phyloP scores from a whole-genome alignment of 805 yeast species.

The Zygotorulaspora danielsina region DNA sequence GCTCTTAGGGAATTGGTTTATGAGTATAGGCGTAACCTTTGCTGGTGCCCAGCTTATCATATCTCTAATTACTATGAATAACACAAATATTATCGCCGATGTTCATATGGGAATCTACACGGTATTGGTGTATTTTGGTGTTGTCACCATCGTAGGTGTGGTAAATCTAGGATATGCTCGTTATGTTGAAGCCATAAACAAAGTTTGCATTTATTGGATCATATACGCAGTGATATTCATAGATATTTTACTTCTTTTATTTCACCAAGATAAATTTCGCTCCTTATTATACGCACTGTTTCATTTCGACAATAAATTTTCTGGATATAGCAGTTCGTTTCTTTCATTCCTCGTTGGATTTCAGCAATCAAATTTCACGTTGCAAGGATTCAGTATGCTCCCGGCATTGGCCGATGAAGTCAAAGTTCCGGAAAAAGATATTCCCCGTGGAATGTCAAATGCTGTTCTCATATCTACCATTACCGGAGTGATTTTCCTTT shows the following conservation, averaged over 20 bases:
- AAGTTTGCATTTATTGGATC: slow-evolving; percentile 71
- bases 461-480: slow-evolving; percentile 61
- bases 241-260: slow-evolving; percentile 54
- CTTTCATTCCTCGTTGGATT: slow-evolving; percentile 73
- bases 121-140: slow-evolving; percentile 50
- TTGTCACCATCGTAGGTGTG: slow-evolving; percentile 57
- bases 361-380: slow-evolving; percentile 72
- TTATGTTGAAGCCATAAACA: slow-evolving; percentile 59
- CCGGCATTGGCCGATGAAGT: slow-evolving; percentile 83
- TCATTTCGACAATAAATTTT: slow-evolving; percentile 62
- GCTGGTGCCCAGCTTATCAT: slow-evolving; percentile 73
- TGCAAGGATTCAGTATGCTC: slow-evolving; percentile 79
- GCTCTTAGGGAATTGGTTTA: slow-evolving; percentile 72
- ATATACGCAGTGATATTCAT: slow-evolving; percentile 64
- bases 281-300: slow-evolving; percentile 57
- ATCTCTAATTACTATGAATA: slow-evolving; percentile 59
- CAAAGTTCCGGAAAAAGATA: slow-evolving; percentile 63
- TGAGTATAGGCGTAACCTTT: slow-evolving; percentile 67
- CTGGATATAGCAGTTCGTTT: slow-evolving; percentile 65
- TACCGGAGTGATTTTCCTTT: slow-evolving; percentile 67
- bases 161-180: slow-evolving; percentile 59
- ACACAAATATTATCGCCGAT: slow-evolving; percentile 47
- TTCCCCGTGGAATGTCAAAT: slow-evolving; percentile 67
- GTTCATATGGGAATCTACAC: slow-evolving; percentile 51
- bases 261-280: slow-evolving; percentile 54